Percentiles rank a stretch among this genome's conserved stretches.
phyloP scores from a whole-genome alignment of 257 asterid genomes.

The Coffea eugenioides region DNA sequence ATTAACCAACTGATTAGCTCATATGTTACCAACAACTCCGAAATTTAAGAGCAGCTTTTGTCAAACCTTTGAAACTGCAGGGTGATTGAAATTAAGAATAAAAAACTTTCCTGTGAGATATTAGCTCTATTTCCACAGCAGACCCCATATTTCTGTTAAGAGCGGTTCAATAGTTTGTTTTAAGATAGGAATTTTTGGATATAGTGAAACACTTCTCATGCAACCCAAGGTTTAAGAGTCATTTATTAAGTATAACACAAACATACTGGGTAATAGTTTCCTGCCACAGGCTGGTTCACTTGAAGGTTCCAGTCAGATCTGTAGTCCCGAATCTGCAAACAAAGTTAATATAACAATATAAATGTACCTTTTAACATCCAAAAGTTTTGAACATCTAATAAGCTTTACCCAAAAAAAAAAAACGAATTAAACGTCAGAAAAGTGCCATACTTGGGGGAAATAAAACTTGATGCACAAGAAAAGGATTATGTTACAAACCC shows the following conservation, averaged over 20 bases:
- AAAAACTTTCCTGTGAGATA: neutral
- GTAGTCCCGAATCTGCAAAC: slow-evolving; percentile 67
- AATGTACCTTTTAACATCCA: neutral
- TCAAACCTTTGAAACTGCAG: neutral
- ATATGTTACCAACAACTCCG: neutral
- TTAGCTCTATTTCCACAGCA: neutral
- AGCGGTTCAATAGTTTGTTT: neutral
- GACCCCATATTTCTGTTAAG: too few species aligned
- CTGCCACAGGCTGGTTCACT: slow-evolving; percentile 88
- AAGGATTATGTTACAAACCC: slow-evolving; percentile 43
- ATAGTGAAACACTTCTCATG: neutral
- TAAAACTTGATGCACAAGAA: neutral
- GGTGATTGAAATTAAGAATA: neutral
- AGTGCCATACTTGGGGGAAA: neutral
- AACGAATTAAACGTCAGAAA: neutral
- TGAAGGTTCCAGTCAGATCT: slow-evolving; percentile 93
- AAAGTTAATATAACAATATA: slow-evolving; percentile 13
- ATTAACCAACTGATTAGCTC: neutral
- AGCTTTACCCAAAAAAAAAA: neutral
- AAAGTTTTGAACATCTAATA: neutral
- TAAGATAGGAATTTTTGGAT: neutral
- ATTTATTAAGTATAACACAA: slow-evolving; percentile 9
- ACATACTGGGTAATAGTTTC: slow-evolving; percentile 92
- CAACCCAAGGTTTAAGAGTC: neutral
- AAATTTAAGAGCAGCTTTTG: neutral